Conservation (phyloP, 2,329 filamentous ascomycete species). For the Lasiodiplodia hormozganensis region DNA sequence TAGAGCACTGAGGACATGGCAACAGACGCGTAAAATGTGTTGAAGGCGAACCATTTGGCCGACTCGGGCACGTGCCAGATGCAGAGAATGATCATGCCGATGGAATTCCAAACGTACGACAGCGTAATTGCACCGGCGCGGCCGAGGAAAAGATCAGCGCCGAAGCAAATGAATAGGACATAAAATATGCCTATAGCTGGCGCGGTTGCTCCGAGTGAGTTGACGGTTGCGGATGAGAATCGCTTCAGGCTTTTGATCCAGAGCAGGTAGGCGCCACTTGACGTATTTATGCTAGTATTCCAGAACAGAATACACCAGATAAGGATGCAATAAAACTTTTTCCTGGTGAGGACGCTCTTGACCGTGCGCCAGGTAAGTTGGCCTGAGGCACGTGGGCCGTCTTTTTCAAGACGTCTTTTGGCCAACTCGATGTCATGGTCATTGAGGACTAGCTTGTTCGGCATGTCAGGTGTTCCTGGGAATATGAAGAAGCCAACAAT, state of each 20-base stretch:
- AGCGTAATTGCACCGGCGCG: slow-evolving; percentile 64
- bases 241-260: slow-evolving; percentile 64
- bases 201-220: slow-evolving; percentile 60
- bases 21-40: slow-evolving; percentile 57
- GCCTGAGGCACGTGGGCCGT: slow-evolving; percentile 48
- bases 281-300: slow-evolving; percentile 57
- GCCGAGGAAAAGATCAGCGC: slow-evolving; percentile 60
- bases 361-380: slow-evolving; percentile 41
- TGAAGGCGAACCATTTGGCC: slow-evolving; percentile 62
- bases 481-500: slow-evolving; percentile 60
- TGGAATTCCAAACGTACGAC: slow-evolving; percentile 58
- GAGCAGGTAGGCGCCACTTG: slow-evolving; percentile 58
- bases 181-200: slow-evolving; percentile 65
- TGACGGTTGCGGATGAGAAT: slow-evolving; percentile 56
- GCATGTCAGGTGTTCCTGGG: slow-evolving; percentile 59
- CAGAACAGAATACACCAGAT: slow-evolving; percentile 63
- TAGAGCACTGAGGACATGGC: slow-evolving; percentile 63
- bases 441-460: slow-evolving; percentile 56
- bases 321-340: slow-evolving; percentile 60
- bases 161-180: slow-evolving; percentile 61
- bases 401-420: slow-evolving; percentile 53
- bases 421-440: slow-evolving; percentile 57
- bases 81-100: slow-evolving; percentile 61
- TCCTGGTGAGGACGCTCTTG: slow-evolving; percentile 48
- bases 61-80: slow-evolving; percentile 64